These are phyloP conservation scores for Fusarium duplospermum DNA, from an alignment of 2,329 filamentous ascomycete species.

Conservation along the genomic window DNA sequence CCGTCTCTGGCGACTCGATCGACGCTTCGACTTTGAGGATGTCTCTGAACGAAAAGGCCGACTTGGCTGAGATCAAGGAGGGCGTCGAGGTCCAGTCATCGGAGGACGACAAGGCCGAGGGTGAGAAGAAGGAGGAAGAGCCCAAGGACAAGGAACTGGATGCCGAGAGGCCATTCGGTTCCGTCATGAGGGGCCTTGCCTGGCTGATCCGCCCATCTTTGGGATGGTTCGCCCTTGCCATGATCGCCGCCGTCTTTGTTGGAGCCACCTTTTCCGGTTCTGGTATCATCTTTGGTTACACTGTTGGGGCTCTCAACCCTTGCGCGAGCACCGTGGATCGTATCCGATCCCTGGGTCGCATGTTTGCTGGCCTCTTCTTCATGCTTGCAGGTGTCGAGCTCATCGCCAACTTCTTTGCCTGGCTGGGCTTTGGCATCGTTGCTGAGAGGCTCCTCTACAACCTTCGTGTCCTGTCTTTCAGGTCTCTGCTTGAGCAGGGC, in stretches of 20 bases:
- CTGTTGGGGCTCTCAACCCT: constrained; percentile 58
- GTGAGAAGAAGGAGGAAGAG: constrained; percentile 34
- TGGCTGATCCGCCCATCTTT: constrained; percentile 54
- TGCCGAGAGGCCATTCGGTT: constrained; percentile 51
- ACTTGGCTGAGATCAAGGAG: constrained; percentile 16
- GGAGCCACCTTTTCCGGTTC: constrained; percentile 65
- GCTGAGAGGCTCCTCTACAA: constrained; percentile 74
- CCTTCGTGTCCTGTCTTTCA: constrained; percentile 71
- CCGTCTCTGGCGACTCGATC: constrained; percentile 41
- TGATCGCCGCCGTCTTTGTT: constrained; percentile 61
- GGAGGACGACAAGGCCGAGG: constrained; percentile 1
- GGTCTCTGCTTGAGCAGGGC: constrained; percentile 72
- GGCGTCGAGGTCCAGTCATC: constrained; percentile 3
- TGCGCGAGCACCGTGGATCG: constrained; percentile 53
- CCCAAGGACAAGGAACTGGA: constrained; percentile 52
- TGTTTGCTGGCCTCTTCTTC: constrained; percentile 68
- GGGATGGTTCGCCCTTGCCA: constrained; percentile 53
- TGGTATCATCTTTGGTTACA: constrained; percentile 61
- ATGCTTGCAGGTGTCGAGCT: constrained; percentile 61
- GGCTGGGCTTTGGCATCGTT: constrained; percentile 57
- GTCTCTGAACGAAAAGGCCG: constrained; percentile 16
- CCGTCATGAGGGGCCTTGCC: constrained; percentile 52
- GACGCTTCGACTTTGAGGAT: constrained; percentile 29
- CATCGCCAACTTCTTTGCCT: constrained; percentile 67
- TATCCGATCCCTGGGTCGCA: constrained; percentile 53